These are phyloP conservation scores for Colletotrichum abscissum DNA, from an alignment of 2,329 filamentous ascomycete genomes.

Conservation along the genomic window DNA sequence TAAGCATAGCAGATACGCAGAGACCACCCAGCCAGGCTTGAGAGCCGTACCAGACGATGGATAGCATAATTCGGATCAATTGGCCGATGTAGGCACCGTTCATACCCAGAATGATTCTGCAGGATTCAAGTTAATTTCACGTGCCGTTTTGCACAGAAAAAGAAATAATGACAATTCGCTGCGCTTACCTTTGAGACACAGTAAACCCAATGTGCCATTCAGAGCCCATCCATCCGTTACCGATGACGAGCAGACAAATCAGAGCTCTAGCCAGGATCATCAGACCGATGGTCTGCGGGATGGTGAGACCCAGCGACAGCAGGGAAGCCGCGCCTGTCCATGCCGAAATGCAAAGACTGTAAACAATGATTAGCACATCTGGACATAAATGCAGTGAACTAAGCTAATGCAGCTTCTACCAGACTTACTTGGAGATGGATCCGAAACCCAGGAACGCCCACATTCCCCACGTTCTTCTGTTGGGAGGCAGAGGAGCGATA, in stretches of 20 bases:
- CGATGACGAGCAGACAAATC: conserved; percentile 35
- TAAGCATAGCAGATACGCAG: conserved; percentile 49
- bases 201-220: conserved; percentile 50
- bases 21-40: conserved; percentile 44
- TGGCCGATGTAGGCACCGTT: conserved; percentile 52
- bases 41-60: conserved; percentile 51
- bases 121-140: neutral
- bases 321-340: conserved; percentile 35
- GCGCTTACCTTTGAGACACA: conserved; percentile 50
- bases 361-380: neutral
- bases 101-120: conserved; percentile 44
- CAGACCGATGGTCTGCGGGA: conserved; percentile 37
- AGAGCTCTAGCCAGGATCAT: conserved; percentile 36
- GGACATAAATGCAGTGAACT: too few species aligned
- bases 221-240: conserved; percentile 41
- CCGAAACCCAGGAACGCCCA: conserved; percentile 38
- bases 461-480: conserved; percentile 56
- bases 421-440: conserved; percentile 36
- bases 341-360: conserved; percentile 36
- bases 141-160: too few species aligned
- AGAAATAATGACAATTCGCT: neutral
- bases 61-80: conserved; percentile 52
- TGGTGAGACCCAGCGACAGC: conserved; percentile 36
- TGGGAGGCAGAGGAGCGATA: conserved; percentile 52
- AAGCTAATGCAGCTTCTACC: too few species aligned